Percentiles rank a stretch among this genome's conserved stretches.
phyloP scores from a whole-genome alignment of 2,329 filamentous ascomycete genomes.

The Hypoxylon sp. region DNA sequence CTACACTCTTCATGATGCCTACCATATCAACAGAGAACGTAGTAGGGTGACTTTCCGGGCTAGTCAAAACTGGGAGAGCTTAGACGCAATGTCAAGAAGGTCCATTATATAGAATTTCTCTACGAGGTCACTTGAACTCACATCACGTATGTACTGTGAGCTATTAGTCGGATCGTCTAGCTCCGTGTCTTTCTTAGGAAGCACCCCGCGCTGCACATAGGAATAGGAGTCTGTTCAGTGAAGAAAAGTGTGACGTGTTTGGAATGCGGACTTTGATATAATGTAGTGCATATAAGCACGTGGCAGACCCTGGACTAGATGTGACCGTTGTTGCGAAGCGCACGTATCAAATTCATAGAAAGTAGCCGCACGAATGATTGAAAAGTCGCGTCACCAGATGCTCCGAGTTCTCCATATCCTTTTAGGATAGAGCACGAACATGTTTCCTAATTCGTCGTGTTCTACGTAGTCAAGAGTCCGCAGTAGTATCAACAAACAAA shows the following conservation, averaged over 20 bases:
- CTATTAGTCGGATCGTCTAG: neutral
- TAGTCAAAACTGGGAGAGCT: neutral
- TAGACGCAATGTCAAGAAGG: neutral
- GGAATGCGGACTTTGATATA: neutral
- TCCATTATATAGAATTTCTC: neutral
- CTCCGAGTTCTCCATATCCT: neutral
- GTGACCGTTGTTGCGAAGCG: neutral
- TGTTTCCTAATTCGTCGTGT: neutral
- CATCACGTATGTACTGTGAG: neutral
- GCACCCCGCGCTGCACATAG: neutral
- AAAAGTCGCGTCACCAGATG: neutral
- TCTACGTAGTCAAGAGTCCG: neutral
- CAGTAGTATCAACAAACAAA: neutral
- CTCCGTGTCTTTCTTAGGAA: neutral
- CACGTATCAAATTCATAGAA: neutral
- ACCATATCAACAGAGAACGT: neutral
- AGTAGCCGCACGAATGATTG: neutral
- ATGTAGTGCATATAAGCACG: neutral
- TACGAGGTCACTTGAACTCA: neutral
- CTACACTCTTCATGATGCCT: neutral
- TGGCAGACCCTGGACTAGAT: neutral
- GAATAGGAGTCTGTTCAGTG: neutral
- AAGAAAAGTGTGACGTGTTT: neutral
- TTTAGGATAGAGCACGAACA: neutral
- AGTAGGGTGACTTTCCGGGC: neutral